Evolutionary conservation across 2,329 filamentous ascomycete species (phyloP).

Genomic region (Curvularia spicifera): DNA sequence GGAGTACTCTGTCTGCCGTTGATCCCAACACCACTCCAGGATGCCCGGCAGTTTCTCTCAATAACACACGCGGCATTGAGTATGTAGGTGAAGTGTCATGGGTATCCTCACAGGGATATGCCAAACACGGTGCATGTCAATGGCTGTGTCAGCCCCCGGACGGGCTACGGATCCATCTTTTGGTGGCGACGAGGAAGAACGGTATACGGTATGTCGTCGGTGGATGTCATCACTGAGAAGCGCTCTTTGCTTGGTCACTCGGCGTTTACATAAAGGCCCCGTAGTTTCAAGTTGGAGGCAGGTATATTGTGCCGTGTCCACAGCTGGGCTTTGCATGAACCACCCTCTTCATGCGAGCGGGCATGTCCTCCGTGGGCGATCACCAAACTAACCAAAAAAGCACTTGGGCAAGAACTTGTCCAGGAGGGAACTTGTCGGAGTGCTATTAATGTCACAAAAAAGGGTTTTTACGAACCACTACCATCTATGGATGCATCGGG

Average conservation of each 20-base stretch:
- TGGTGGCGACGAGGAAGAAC: slow-evolving; percentile 1
- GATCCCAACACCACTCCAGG: not conserved
- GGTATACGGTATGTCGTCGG: not conserved
- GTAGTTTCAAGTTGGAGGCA: slow-evolving; percentile 9
- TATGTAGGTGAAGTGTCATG: not conserved
- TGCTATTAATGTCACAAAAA: slow-evolving; percentile 7
- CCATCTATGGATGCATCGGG: not conserved
- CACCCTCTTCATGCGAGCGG: slow-evolving; percentile 9
- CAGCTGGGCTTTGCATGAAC: slow-evolving; percentile 12
- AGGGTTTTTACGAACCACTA: not conserved
- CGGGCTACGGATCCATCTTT: not conserved
- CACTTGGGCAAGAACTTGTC: not conserved
- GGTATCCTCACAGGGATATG: slow-evolving; percentile 9
- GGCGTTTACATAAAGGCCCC: slow-evolving; percentile 2
- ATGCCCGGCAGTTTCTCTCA: not conserved
- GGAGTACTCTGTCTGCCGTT: not conserved
- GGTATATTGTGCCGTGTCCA: not conserved
- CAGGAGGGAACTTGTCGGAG: not conserved
- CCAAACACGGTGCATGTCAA: slow-evolving; percentile 5
- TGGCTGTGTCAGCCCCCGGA: slow-evolving; percentile 12
- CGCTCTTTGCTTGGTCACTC: slow-evolving; percentile 6
- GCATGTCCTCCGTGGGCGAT: not conserved
- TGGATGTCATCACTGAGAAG: not conserved
- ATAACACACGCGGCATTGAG: slow-evolving; percentile 5
- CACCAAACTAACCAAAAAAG: not conserved